A percentile compares a stretch with the other conserved stretches of the same genome.
phyloP scores from a whole-genome alignment of 352 stramenopile species.

The Globisporangium irregulare region DNA sequence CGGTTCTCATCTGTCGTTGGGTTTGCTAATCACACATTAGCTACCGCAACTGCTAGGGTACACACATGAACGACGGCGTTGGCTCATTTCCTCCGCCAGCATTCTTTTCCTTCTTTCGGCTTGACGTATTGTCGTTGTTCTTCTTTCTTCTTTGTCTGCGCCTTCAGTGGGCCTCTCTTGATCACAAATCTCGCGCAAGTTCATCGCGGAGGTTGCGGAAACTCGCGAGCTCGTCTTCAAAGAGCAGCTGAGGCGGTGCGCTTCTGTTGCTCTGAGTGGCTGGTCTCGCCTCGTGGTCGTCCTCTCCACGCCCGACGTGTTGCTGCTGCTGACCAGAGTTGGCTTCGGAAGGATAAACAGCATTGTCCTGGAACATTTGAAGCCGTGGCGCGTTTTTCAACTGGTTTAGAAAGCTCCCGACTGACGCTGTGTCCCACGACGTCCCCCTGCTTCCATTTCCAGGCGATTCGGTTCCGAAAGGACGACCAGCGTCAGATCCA shows the following conservation, averaged over 20 bases:
- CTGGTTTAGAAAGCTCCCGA: constrained; percentile 78
- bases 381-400: constrained; percentile 75
- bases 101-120: neutral
- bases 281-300: neutral
- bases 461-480: constrained; percentile 20
- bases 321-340: neutral
- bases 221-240: constrained; percentile 75
- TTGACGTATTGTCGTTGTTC: neutral
- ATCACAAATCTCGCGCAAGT: constrained; percentile 37
- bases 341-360: neutral
- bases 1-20: neutral
- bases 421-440: constrained; percentile 53
- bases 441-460: constrained; percentile 13
- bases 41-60: neutral
- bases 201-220: constrained; percentile 72
- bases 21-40: neutral
- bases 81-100: neutral
- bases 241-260: constrained; percentile 26
- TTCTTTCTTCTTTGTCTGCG: neutral
- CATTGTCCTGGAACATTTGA: constrained; percentile 22
- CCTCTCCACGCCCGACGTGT: too few species aligned
- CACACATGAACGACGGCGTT: neutral
- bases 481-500: constrained; percentile 22
- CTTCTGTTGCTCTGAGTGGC: constrained; percentile 6
- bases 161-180: neutral